A percentile compares a stretch with the other conserved stretches of the same genome.
phyloP scores from a whole-genome alignment of 2,329 filamentous ascomycete species.

The Exutisphaerella laricina region DNA sequence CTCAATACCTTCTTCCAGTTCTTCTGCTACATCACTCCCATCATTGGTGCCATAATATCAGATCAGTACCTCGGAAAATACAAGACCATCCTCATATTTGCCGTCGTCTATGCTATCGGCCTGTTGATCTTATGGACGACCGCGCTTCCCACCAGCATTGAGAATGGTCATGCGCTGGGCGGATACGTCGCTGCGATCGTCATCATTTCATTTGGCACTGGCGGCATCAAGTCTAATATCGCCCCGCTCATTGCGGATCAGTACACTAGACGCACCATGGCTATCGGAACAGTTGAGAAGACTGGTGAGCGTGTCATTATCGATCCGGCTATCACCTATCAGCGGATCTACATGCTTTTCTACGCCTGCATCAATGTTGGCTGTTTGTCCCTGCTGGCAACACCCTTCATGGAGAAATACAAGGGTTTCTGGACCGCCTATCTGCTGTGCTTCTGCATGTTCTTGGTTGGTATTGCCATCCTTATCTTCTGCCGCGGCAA shows the following conservation, averaged over 20 bases:
- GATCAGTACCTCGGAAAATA: conserved; percentile 66
- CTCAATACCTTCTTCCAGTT: conserved; percentile 46
- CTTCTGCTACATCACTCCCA: conserved; percentile 46
- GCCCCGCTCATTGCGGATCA: conserved; percentile 47
- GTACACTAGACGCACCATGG: conserved; percentile 39
- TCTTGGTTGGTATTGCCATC: conserved; percentile 55
- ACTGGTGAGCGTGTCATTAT: conserved; percentile 44
- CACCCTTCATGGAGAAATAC: conserved; percentile 62
- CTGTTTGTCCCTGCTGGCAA: conserved; percentile 61
- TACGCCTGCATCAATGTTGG: conserved; percentile 69
- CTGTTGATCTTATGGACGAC: conserved; percentile 62
- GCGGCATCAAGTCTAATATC: conserved; percentile 78
- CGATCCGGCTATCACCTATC: conserved; percentile 44
- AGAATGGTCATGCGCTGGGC: conserved; percentile 54
- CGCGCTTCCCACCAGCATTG: conserved; percentile 58
- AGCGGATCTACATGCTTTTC: conserved; percentile 57
- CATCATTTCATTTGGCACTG: conserved; percentile 68
- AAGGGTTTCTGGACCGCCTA: conserved; percentile 63
- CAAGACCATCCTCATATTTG: conserved; percentile 64
- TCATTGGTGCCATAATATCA: conserved; percentile 48
- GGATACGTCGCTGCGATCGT: conserved; percentile 60
- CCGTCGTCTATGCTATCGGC: conserved; percentile 57
- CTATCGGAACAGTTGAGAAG: conserved; percentile 35
- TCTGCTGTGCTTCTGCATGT: conserved; percentile 57
- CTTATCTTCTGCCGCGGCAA: conserved; percentile 37